Conservation (phyloP, 2,329 filamentous ascomycete genomes). For the Trichoderma citrinoviride region DNA sequence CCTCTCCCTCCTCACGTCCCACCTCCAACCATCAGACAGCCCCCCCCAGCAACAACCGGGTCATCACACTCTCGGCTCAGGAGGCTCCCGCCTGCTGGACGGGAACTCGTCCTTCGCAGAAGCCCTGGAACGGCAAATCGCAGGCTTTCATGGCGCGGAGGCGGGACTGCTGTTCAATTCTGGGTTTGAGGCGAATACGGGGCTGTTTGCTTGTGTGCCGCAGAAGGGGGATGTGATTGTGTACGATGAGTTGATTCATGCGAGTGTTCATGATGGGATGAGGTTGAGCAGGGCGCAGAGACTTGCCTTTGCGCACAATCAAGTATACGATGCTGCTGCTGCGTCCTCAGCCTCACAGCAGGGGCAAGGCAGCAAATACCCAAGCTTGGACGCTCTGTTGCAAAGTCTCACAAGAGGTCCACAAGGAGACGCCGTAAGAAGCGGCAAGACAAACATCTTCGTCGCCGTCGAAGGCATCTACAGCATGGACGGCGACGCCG, state of each 20-base stretch:
- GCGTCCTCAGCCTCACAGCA: neutral
- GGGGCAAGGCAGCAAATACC: neutral
- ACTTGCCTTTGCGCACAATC: slow-evolving; percentile 58
- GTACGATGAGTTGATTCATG: slow-evolving; percentile 74
- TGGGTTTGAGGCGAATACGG: slow-evolving; percentile 65
- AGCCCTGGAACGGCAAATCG: slow-evolving; percentile 46
- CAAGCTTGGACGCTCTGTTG: slow-evolving; percentile 32
- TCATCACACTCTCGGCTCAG: slow-evolving; percentile 43
- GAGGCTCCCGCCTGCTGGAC: slow-evolving; percentile 53
- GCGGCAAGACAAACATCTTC: slow-evolving; percentile 55
- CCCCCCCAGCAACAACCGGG: neutral
- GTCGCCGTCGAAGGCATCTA: slow-evolving; percentile 71
- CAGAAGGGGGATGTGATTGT: slow-evolving; percentile 62
- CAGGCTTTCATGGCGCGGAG: slow-evolving; percentile 46
- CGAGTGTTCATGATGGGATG: slow-evolving; percentile 78
- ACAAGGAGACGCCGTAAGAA: slow-evolving; percentile 32
- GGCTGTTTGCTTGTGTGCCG: slow-evolving; percentile 59
- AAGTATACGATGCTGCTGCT: slow-evolving; percentile 30
- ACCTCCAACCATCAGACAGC: slow-evolving; percentile 30
- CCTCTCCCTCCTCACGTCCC: slow-evolving; percentile 49
- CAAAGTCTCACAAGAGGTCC: slow-evolving; percentile 35
- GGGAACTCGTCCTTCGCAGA: slow-evolving; percentile 49
- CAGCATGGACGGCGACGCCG: slow-evolving; percentile 80
- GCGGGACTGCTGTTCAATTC: slow-evolving; percentile 55
- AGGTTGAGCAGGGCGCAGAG: slow-evolving; percentile 55